Evolutionary conservation across 176 grass and related monocot species (phyloP).

Genomic region (Cenchrus fungigraminus): DNA sequence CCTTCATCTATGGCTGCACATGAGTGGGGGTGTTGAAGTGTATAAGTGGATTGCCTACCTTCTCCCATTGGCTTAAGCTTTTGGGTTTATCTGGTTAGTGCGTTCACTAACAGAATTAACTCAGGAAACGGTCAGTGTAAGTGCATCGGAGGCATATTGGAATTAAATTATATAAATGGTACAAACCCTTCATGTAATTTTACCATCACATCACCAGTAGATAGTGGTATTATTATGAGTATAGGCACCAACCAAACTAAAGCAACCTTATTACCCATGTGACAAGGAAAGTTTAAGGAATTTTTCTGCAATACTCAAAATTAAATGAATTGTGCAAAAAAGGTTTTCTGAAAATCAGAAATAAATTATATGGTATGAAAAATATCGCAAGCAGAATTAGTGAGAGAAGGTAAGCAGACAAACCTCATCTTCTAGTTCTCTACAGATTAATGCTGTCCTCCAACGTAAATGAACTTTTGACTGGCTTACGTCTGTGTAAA

Average conservation of each 20-base stretch:
- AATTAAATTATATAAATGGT: conserved; percentile 12
- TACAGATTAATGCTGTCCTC: conserved; percentile 90
- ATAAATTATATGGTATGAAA: conserved; percentile 26
- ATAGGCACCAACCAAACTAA: neutral
- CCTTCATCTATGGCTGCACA: no score
- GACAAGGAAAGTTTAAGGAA: conserved; percentile 17
- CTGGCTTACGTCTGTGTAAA: conserved; percentile 97
- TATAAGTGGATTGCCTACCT: no score
- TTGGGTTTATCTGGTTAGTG: no score
- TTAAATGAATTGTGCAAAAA: neutral
- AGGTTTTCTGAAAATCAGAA: conserved; percentile 13
- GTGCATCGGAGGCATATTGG: conserved; percentile 24
- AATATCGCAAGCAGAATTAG: neutral
- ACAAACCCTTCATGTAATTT: neutral
- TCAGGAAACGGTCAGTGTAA: neutral
- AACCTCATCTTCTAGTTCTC: conserved; percentile 98
- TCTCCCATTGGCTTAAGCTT: no score
- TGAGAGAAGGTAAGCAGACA: conserved; percentile 21
- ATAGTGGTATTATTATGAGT: neutral
- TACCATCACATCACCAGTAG: conserved; percentile 3
- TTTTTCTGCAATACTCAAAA: neutral
- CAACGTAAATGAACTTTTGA: conserved; percentile 99
- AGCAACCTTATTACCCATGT: conserved; percentile 1
- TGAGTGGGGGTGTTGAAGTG: no score
- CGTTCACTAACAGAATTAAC: neutral